These are phyloP conservation scores for Magnolia sinica DNA, from an alignment of 164 flowering plant genomes.

Conservation along the genomic window DNA sequence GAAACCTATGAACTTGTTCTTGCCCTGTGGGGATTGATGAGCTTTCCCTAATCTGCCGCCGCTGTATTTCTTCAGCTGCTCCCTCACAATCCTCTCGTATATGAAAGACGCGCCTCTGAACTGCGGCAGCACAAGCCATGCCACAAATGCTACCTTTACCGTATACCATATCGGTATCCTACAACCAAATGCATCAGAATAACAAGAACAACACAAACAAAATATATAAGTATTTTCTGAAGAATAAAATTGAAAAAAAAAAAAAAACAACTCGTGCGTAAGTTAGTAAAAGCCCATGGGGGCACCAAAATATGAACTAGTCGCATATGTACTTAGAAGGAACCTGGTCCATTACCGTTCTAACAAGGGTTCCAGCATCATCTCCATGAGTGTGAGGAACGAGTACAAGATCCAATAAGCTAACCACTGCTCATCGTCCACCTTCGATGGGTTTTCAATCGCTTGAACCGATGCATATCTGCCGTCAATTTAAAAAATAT, in stretches of 20 bases:
- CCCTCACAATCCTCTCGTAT: slow-evolving; percentile 13
- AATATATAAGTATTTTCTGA: neutral
- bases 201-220: neutral
- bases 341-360: slow-evolving; percentile 41
- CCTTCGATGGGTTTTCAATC: slow-evolving; percentile 73
- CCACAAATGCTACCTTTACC: slow-evolving; percentile 8
- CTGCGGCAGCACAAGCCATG: slow-evolving; percentile 17
- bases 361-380: slow-evolving; percentile 61
- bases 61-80: slow-evolving; percentile 8
- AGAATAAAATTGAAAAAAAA: neutral
- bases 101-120: slow-evolving; percentile 16
- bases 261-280: neutral
- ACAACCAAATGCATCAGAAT: neutral
- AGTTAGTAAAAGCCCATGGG: neutral
- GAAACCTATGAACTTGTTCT: slow-evolving; percentile 39
- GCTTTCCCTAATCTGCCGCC: slow-evolving; percentile 10
- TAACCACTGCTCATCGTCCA: slow-evolving; percentile 96
- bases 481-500: neutral
- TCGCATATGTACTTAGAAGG: neutral
- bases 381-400: slow-evolving; percentile 80
- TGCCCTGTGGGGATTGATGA: slow-evolving; percentile 23
- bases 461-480: slow-evolving; percentile 92
- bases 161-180: slow-evolving; percentile 14
- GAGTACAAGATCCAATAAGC: slow-evolving; percentile 98
- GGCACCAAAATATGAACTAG: too few species aligned